phyloP scores from a whole-genome alignment of 2,329 filamentous ascomycete species.

The Pseudophaeomoniella oleicola region DNA sequence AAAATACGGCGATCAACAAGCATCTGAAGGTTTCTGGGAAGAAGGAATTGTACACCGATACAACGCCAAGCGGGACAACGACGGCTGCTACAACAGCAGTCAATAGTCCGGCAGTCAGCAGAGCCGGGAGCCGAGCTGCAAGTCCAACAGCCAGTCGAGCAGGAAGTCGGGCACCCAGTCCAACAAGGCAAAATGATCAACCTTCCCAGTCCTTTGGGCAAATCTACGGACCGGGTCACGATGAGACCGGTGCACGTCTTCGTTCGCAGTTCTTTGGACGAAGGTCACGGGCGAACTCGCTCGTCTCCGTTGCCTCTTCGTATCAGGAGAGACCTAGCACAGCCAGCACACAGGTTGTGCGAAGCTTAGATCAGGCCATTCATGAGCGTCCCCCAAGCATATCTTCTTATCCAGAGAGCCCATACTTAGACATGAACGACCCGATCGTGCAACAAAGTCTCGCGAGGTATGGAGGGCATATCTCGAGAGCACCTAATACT shows the following conservation, averaged over 20 bases:
- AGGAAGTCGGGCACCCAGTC: background rate
- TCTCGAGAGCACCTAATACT: background rate
- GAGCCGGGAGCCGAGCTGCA: background rate
- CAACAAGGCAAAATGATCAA: background rate
- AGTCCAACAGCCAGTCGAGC: background rate
- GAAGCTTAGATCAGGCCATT: background rate
- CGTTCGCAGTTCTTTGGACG: background rate
- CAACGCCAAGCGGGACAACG: background rate
- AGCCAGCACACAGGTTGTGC: background rate
- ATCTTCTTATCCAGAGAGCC: background rate
- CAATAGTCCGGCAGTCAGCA: constrained; percentile 1
- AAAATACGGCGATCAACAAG: constrained; percentile 34
- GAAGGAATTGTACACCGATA: background rate
- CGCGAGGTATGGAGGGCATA: background rate
- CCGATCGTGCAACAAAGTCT: background rate
- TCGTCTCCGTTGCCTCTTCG: background rate
- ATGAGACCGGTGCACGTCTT: background rate
- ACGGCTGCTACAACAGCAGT: background rate
- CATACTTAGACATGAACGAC: background rate
- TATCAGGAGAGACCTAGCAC: background rate
- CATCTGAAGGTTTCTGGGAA: background rate
- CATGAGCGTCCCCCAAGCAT: background rate
- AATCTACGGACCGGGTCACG: background rate
- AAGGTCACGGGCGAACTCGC: background rate
- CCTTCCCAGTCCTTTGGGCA: background rate